These are phyloP conservation scores for Picocystis sp. DNA, from an alignment of 163 green algal species.

Conservation along the genomic window DNA sequence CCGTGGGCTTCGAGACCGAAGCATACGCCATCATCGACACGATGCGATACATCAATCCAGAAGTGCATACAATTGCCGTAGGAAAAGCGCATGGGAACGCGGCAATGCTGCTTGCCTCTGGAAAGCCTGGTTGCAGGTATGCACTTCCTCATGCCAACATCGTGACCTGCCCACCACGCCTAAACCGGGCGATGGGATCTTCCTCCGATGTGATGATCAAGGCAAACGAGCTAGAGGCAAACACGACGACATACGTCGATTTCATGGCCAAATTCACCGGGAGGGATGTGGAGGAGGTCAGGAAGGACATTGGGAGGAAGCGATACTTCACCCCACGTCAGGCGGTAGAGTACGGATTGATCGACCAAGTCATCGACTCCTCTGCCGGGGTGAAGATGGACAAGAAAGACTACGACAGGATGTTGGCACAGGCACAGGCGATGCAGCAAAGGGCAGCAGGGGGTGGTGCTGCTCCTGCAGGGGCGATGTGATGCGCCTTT, in stretches of 20 bases:
- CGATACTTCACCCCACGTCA: conserved; percentile 56
- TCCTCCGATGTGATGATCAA: conserved; percentile 47
- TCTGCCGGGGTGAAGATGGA: conserved; percentile 30
- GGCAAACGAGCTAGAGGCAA: conserved; percentile 51
- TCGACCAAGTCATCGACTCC: conserved; percentile 44
- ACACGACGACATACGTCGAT: conserved; percentile 47
- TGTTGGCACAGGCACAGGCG: conserved; percentile 19
- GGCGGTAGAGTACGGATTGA: conserved; percentile 60
- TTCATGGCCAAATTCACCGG: conserved; percentile 48
- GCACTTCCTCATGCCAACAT: conserved; percentile 54
- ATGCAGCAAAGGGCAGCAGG: conserved; percentile 5
- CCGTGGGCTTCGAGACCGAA: conserved; percentile 71
- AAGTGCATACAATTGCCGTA: conserved; percentile 56
- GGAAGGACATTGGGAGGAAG: conserved; percentile 16
- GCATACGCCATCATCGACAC: conserved; percentile 74
- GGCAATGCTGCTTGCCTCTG: conserved; percentile 57
- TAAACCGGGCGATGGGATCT: conserved; percentile 50
- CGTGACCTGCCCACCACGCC: conserved; percentile 41
- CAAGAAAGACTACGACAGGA: conserved; percentile 40
- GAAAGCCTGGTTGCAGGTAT: conserved; percentile 52
- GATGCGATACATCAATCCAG: conserved; percentile 53
- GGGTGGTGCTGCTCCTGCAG: too few species aligned
- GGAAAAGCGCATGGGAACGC: conserved; percentile 60
- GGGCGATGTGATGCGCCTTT: too few species aligned
- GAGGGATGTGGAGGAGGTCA: conserved; percentile 10